phyloP scores from a whole-genome alignment of 371 early-diverging fungal species.

The Mortierella sp. region DNA sequence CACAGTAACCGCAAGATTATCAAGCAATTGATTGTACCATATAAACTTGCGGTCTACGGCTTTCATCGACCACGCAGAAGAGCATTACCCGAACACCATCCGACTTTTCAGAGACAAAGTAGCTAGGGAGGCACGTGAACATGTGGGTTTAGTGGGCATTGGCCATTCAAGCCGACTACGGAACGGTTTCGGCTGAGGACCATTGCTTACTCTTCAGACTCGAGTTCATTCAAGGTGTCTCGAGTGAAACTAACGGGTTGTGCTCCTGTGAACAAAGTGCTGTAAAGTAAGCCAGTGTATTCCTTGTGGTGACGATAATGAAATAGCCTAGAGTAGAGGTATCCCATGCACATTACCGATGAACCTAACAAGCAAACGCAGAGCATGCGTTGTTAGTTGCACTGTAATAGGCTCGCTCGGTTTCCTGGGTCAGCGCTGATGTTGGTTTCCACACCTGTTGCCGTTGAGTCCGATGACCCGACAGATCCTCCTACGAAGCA shows the following conservation, averaged over 20 bases:
- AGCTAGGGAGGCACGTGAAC: constrained; percentile 64
- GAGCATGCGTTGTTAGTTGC: background rate
- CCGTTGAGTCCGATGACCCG: constrained; percentile 37
- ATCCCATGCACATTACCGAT: constrained; percentile 20
- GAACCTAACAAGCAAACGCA: constrained; percentile 25
- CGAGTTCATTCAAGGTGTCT: constrained; percentile 74
- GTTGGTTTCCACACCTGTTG: constrained; percentile 27
- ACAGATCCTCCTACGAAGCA: constrained; percentile 53
- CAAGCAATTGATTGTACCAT: constrained; percentile 58
- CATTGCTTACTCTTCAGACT: constrained; percentile 74
- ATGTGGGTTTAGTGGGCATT: too few species aligned
- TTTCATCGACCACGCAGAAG: constrained; percentile 60
- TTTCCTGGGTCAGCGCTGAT: background rate
- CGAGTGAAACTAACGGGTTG: constrained; percentile 94
- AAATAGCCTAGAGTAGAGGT: background rate
- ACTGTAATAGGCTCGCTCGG: too few species aligned
- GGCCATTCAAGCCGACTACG: too few species aligned
- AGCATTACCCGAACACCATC: constrained; percentile 96
- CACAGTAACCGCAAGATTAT: too few species aligned
- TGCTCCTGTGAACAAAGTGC: constrained; percentile 68
- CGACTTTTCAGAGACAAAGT: constrained; percentile 97
- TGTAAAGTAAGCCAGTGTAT: background rate
- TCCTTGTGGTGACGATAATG: background rate
- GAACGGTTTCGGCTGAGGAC: background rate
- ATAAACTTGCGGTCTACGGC: constrained; percentile 67